Evolutionary conservation across 164 flowering plant genomes (phyloP), one percentile per base, ranked within the genome.

Genomic region (Magnolia changhungtana): DNA sequence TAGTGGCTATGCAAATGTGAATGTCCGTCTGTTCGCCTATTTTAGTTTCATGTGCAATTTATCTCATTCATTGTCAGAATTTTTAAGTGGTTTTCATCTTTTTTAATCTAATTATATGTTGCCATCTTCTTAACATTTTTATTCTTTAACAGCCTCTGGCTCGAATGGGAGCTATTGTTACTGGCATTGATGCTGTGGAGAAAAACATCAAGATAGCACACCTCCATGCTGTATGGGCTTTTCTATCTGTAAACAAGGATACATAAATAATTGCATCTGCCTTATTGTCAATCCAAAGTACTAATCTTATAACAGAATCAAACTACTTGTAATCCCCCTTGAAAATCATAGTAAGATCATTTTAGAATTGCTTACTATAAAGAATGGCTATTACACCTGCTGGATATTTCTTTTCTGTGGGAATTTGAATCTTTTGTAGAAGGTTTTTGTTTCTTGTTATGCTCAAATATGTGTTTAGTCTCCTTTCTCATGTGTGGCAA

Each of bases 121-220:
- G 52, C 37, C 18, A 5, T 70, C 52, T 9, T 21, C 61, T 49
- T 24, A 52, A 52, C n/a, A 24, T 18, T 16, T 69, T 67, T 55
- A 55, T 71, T 23, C 64, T 74, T 79, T n/a, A 87, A 76, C 86
- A 96, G 99, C 98, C 99, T 77, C 82, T 96, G 81, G 98, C 99
- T 75, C 90, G 98, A 69, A 83, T 96, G 95, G 99, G 99, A 73
- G 99, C 99, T 73, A 82, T 85, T 73, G 98, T 96, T 16, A 94
- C 93, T 9, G 99, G 99, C 77, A 81, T 96, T 81, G 99, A 96
- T 86, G 98, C 98, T 63, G 90, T 91, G 76, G 97, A 96, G 76
- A 92, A 90, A 82, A 96, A 96, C 82, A 86, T 94, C 82, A 92
- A 83, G 83, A 90, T 94, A 77, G 99, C 99, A 51, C 80, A 88